A percentile compares a stretch with the other conserved stretches of the same genome.
These are phyloP conservation scores for Pyronema omphalodes DNA, from an alignment of 495 filamentous ascomycete species.

Conservation along the genomic window DNA sequence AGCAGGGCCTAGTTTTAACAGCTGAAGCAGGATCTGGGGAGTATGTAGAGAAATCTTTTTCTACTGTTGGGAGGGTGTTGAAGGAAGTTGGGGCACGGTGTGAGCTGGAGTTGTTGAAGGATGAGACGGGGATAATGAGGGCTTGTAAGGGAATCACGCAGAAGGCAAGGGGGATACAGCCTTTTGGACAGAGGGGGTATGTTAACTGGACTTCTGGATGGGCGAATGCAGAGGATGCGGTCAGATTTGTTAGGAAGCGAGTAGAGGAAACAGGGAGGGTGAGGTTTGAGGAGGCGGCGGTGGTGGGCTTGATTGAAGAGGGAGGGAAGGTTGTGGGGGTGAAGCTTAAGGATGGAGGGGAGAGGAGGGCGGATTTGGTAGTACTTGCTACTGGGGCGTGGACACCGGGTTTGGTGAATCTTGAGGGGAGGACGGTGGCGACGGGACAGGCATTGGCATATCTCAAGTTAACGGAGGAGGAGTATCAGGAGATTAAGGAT, in stretches of 20 bases:
- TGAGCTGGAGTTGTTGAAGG: constrained; percentile 9
- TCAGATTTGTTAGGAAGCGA: constrained; percentile 38
- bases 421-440: constrained; percentile 53
- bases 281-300: constrained; percentile 43
- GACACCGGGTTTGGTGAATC: constrained; percentile 56
- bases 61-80: constrained; percentile 9
- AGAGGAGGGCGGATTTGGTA: constrained; percentile 48
- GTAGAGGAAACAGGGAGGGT: constrained; percentile 43
- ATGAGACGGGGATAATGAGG: constrained; percentile 32
- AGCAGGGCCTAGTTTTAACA: constrained; percentile 56
- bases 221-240: constrained; percentile 61
- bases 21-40: constrained; percentile 35
- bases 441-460: constrained; percentile 72
- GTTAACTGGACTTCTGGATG: constrained; percentile 65
- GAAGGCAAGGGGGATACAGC: constrained; percentile 22
- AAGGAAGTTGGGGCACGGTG: constrained; percentile 26
- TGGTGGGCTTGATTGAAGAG: constrained; percentile 21
- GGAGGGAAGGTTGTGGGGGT: constrained; percentile 31
- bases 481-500: constrained; percentile 40
- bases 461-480: constrained; percentile 46
- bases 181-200: constrained; percentile 52
- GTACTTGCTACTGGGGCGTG: constrained; percentile 76
- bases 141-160: constrained; percentile 25
- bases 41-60: constrained; percentile 49
- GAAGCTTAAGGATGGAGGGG: constrained; percentile 32